Percentiles rank a stretch among this genome's conserved stretches.
Conservation (phyloP, 1,139 yeast genomes). For the Hyphopichia fennica region DNA sequence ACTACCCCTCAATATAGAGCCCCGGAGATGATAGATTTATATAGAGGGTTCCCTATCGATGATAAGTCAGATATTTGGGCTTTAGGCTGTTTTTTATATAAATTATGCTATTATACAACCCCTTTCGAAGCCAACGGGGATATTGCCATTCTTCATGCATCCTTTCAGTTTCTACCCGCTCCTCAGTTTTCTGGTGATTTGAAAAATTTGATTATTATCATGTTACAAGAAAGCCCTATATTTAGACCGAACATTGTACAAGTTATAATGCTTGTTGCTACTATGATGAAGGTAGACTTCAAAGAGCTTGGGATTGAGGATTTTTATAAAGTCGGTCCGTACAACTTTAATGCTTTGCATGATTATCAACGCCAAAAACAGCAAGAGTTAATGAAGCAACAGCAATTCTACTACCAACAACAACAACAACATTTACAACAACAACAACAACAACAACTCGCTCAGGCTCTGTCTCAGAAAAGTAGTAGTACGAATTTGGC, state of each 20-base stretch:
- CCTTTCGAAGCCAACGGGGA: conserved; percentile 80
- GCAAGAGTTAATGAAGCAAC: conserved; percentile 35
- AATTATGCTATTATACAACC: conserved; percentile 75
- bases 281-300: conserved; percentile 32
- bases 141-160: conserved; percentile 67
- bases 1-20: conserved; percentile 83
- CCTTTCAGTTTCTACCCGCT: conserved; percentile 56
- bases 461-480: background rate
- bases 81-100: conserved; percentile 72
- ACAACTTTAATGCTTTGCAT: conserved; percentile 46
- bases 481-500: background rate
- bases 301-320: conserved; percentile 31
- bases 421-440: conserved; percentile 14
- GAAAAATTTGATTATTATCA: conserved; percentile 72
- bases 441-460: conserved; percentile 4
- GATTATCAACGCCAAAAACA: conserved; percentile 46
- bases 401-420: conserved; percentile 35
- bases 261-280: conserved; percentile 37
- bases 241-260: conserved; percentile 88
- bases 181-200: conserved; percentile 62
- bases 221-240: conserved; percentile 77
- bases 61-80: conserved; percentile 87
- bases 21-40: conserved; percentile 80
- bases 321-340: conserved; percentile 39
- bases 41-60: conserved; percentile 65